Evolutionary conservation across 805 yeast genomes (phyloP), one percentile per base, ranked within the genome.

Genomic region (Yarrowia yakushimensis): DNA sequence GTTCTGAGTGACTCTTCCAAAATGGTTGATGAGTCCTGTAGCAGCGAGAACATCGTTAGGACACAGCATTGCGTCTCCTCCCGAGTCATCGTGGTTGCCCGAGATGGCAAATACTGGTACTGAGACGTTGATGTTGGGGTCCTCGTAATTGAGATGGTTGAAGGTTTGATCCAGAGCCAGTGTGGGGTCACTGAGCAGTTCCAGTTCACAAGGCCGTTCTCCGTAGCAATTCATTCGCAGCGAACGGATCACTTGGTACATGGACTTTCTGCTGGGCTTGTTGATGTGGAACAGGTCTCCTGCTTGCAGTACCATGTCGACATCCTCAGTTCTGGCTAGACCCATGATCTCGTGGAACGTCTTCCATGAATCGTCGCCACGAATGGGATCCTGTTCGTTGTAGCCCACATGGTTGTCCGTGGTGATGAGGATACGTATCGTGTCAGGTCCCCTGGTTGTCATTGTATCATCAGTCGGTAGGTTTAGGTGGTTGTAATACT

Each of bases 341-440:
- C 74, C 73, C 81, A 90, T 82, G 64, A 90, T 84, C 73, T 94
- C 99, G 62, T 88, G 84, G 69, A 94, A 93, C 0, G 97, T 88
- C 63, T 75, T 80, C 88, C 96, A 88, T 0, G 96, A 83, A 70
- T 94, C 99, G 68, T 88, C 87, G 1, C 97, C 96, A 17, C 96
- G 80, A 4, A 93, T 85, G 0, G 96, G 92, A 72, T 94, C 98
- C 37, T 82, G 82, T 71, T 94, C 99, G 64, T 85, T 84, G 72
- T 86, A 92, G 1, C 99, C 99, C 18, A 94, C 96, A 77, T 94
- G 99, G 71, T 94, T 94, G 70, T 94, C 99, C 1, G 98, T 91
- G 2, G 99, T 90, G 31, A 94, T 74, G 31, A 94, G 81, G 18
- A 94, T 82, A 23, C 88, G 77, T 17, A 92, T 82, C 0, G 96